Conservation (phyloP, 352 stramenopile species). For the Globisporangium iwayamae region DNA sequence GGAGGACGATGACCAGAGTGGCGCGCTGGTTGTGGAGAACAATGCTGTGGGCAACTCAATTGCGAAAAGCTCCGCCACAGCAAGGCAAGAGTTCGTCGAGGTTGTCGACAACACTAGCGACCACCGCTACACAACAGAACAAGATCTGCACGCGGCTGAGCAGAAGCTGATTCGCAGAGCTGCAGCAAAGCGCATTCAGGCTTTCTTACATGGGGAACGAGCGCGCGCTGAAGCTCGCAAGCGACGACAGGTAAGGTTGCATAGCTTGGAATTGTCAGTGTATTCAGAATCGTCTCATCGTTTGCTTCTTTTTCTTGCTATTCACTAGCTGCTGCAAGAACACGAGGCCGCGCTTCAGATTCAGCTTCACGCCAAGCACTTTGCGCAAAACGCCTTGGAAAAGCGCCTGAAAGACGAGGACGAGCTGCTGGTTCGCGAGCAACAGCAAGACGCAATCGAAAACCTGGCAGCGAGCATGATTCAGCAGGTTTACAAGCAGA, state of each 20-base stretch:
- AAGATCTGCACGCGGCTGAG: conserved; percentile 18
- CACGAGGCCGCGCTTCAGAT: conserved; percentile 21
- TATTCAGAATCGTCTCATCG: neutral
- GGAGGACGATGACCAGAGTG: neutral
- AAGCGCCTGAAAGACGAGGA: conserved; percentile 11
- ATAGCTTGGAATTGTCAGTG: neutral
- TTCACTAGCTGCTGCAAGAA: conserved; percentile 13
- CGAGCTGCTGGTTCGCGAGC: conserved; percentile 16
- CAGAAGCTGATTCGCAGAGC: conserved; percentile 19
- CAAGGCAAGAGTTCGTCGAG: conserved; percentile 13
- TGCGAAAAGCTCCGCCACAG: neutral
- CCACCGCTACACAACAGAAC: conserved; percentile 22
- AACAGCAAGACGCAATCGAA: conserved; percentile 33
- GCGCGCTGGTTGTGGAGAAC: neutral
- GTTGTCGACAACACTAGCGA: conserved; percentile 16
- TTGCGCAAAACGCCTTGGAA: neutral
- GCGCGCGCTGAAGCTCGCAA: conserved; percentile 21
- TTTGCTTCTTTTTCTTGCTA: neutral
- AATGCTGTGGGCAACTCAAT: neutral
- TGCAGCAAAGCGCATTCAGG: conserved; percentile 29
- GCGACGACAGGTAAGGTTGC: conserved; percentile 4
- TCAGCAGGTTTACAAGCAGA: conserved; percentile 31
- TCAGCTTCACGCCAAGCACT: conserved; percentile 12
- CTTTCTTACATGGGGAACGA: conserved; percentile 26
- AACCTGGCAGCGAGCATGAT: conserved; percentile 39